phyloP scores from a whole-genome alignment of 2,329 filamentous ascomycete genomes.

The Ophiostoma angusticollis region DNA sequence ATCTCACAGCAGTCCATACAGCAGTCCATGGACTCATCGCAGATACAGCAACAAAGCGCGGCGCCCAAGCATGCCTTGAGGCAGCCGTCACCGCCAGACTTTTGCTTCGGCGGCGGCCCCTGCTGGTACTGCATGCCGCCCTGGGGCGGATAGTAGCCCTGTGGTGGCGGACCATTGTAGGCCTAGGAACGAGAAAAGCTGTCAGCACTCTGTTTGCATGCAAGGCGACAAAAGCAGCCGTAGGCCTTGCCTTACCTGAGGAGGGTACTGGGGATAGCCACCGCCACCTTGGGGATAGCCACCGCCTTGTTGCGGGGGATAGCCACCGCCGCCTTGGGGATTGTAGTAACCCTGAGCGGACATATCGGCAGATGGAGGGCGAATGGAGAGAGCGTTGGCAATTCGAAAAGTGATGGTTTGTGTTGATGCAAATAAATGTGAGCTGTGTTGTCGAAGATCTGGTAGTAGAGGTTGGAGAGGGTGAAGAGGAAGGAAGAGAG shows the following conservation, averaged over 20 bases:
- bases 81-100: slow-evolving; percentile 27
- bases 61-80: slow-evolving; percentile 25
- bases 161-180: slow-evolving; percentile 18
- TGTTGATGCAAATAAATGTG: too few relatives aligned
- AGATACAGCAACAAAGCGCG: slow-evolving; percentile 38
- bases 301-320: slow-evolving; percentile 16
- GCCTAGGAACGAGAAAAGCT: slow-evolving; percentile 6
- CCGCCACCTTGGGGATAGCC: too few relatives aligned
- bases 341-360: slow-evolving; percentile 25
- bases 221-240: slow-evolving; percentile 5
- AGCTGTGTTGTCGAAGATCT: too few relatives aligned
- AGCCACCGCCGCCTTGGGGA: slow-evolving; percentile 14
- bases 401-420: too few relatives aligned
- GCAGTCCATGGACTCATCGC: slow-evolving; percentile 37
- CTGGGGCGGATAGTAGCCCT: slow-evolving; percentile 31
- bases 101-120: slow-evolving; percentile 25
- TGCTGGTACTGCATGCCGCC: slow-evolving; percentile 32
- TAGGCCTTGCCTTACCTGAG: slow-evolving; percentile 27
- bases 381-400: neutral
- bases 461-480: too few relatives aligned
- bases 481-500: too few relatives aligned
- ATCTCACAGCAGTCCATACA: slow-evolving; percentile 34
- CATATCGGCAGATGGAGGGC: slow-evolving; percentile 18
- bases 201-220: too few relatives aligned
- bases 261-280: slow-evolving; percentile 31